Conservation (phyloP, 2,329 filamentous ascomycete genomes). For the Sordariomycetes sp. region DNA sequence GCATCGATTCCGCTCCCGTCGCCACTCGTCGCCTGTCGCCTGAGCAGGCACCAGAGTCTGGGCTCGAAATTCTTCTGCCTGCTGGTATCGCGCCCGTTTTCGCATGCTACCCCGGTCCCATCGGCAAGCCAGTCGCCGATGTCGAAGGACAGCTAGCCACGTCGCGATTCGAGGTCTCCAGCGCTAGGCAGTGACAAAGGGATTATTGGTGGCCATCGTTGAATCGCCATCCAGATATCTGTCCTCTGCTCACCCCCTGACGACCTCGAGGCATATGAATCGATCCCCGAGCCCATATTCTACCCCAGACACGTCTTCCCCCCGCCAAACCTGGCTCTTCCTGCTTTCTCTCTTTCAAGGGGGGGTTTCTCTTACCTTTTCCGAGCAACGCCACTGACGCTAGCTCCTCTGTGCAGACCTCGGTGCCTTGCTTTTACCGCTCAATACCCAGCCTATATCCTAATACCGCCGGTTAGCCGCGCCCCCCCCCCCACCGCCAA, state of each 20-base stretch:
- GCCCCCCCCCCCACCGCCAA: constrained; percentile 9
- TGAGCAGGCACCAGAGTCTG: background rate
- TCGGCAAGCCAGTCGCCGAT: background rate
- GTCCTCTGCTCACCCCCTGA: background rate
- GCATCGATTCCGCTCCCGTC: background rate
- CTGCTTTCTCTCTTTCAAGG: background rate
- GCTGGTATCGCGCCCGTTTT: background rate
- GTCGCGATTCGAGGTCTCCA: background rate
- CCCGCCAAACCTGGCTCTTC: background rate
- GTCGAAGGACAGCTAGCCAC: background rate
- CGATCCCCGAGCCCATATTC: background rate
- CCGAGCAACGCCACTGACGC: background rate
- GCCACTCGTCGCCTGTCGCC: background rate
- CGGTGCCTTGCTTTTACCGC: background rate
- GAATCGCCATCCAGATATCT: background rate
- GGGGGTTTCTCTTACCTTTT: background rate
- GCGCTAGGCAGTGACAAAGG: background rate
- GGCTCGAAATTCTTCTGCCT: constrained; percentile 5
- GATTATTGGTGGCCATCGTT: background rate
- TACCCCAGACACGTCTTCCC: background rate
- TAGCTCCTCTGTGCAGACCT: background rate
- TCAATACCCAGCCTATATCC: background rate
- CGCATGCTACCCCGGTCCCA: background rate
- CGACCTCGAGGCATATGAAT: background rate
- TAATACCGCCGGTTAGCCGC: background rate